Conservation (phyloP, 2,329 filamentous ascomycete species). For the Ascochyta clinopodiicola region DNA sequence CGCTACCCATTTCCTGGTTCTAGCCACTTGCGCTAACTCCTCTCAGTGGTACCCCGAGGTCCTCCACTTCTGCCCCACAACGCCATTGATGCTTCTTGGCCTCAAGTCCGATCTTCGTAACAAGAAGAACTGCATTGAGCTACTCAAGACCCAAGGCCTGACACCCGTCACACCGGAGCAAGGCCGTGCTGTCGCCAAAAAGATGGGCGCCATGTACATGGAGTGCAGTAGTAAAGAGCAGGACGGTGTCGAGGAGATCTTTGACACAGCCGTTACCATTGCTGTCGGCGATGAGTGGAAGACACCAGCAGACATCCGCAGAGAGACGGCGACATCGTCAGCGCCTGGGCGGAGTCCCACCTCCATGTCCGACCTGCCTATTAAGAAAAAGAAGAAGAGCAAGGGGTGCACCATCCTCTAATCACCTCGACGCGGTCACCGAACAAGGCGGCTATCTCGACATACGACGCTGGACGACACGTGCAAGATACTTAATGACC, state of each 20-base stretch:
- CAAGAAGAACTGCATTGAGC: slow-evolving; percentile 97
- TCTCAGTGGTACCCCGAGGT: slow-evolving; percentile 98
- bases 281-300: slow-evolving; percentile 75
- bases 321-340: slow-evolving; percentile 20
- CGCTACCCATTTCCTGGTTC: slow-evolving; percentile 24
- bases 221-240: slow-evolving; percentile 99
- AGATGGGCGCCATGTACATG: slow-evolving; percentile 96
- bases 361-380: slow-evolving; percentile 29
- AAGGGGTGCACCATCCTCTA: slow-evolving; percentile 50
- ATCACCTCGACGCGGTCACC: slow-evolving; percentile 24
- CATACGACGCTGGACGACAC: slow-evolving; percentile 50
- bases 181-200: slow-evolving; percentile 83
- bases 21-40: slow-evolving; percentile 33
- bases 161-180: slow-evolving; percentile 94
- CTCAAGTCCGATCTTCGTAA: slow-evolving; percentile 95
- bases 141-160: slow-evolving; percentile 96
- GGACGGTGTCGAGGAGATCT: slow-evolving; percentile 94
- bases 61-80: slow-evolving; percentile 97
- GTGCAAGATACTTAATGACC: slow-evolving; percentile 50
- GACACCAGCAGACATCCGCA: slow-evolving; percentile 31
- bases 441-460: slow-evolving; percentile 36
- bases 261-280: slow-evolving; percentile 87
- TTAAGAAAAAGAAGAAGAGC: slow-evolving; percentile 48
- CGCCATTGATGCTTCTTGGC: slow-evolving; percentile 91
- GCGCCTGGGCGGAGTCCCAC: slow-evolving; percentile 26